Percentiles rank a stretch among this genome's conserved stretches.
phyloP scores from a whole-genome alignment of 176 grass and related monocot species.

The Dactylis glomerata region DNA sequence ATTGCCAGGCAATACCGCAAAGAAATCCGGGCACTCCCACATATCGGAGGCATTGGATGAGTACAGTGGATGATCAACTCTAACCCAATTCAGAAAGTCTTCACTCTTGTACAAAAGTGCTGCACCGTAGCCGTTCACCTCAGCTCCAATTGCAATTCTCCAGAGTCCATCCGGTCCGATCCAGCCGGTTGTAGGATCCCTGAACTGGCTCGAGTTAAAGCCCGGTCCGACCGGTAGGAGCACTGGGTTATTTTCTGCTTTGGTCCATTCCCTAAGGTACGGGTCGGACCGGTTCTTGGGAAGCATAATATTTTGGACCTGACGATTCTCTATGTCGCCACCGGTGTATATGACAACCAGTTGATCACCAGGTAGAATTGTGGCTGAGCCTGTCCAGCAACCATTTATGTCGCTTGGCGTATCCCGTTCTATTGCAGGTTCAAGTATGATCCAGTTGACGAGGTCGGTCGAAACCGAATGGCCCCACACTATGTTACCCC shows the following conservation, averaged over 20 bases:
- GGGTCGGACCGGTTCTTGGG: constrained; percentile 72
- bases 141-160: constrained; percentile 59
- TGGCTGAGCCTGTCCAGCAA: constrained; percentile 85
- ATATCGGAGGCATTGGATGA: constrained; percentile 45
- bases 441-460: constrained; percentile 63
- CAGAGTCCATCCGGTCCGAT: constrained; percentile 59
- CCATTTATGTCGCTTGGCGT: constrained; percentile 55
- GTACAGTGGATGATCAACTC: constrained; percentile 47
- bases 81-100: constrained; percentile 58
- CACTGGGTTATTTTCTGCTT: constrained; percentile 56
- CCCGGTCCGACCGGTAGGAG: constrained; percentile 41
- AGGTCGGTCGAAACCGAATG: constrained; percentile 82
- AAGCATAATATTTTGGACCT: constrained; percentile 65
- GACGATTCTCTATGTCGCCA: constrained; percentile 39
- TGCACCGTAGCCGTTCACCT: constrained; percentile 39
- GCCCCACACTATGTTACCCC: constrained; percentile 75
- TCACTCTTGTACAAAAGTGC: constrained; percentile 62
- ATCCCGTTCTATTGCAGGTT: constrained; percentile 47
- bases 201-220: constrained; percentile 41
- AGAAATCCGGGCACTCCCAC: constrained; percentile 90
- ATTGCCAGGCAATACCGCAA: constrained; percentile 25
- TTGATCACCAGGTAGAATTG: constrained; percentile 36
- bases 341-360: constrained; percentile 77
- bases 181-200: constrained; percentile 87
- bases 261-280: constrained; percentile 71